Base-by-base conservation (phyloP, 2,329 filamentous ascomycete genomes). In the Aspergillus brunneoviolaceus region DNA sequence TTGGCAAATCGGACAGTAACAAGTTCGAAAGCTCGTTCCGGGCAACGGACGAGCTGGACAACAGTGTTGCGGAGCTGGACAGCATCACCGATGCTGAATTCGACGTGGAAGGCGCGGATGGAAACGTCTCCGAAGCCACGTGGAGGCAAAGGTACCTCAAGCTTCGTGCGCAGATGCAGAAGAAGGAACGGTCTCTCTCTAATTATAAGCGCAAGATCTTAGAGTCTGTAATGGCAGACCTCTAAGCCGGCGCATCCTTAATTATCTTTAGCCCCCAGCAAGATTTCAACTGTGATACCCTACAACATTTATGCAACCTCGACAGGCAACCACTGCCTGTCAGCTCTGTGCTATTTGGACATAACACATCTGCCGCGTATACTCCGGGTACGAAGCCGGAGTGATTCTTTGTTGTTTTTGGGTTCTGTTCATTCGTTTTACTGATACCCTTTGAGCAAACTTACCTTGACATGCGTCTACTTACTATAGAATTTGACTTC, bases 221-320 rank as follows among this genome's bases (percentile, higher is more conserved):
- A 16, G 75, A 78, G 63, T 76, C 74, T 16, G 76, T 79, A n/a
- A 78, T 79, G 76, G 72, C 73, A 45, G 74, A 77, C 58, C 71
- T 77, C 35, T 77, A 61, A 66, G 5, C 27, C n/a, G 5, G 16
- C 49, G 16, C 31, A 21, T 23, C 21, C 42, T 51, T 55, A 16
- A 12, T 45, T 1, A 51, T 5, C 23, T 58, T 9, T 57, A 7
- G 9, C 14, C 12, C 21, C 7, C 21, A 12, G n/a, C 50, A 16
- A 51, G n/a, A 35, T 21, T 42, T 51, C 27, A 29, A 50, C 31
- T 27, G 25, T 56, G 50, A 55, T 47, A 45, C 50, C 49, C 31
- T 42, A 39, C 19, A 10, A n/a, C 12, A 52, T 54, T 29, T 29
- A 51, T 62, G 51, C 60, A 53, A 39, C 51, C 53, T 31, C 21